Percentiles rank a stretch among this genome's conserved stretches.
phyloP scores from a whole-genome alignment of 768 basidiomycete species.

The Clitopilus hobsonii region DNA sequence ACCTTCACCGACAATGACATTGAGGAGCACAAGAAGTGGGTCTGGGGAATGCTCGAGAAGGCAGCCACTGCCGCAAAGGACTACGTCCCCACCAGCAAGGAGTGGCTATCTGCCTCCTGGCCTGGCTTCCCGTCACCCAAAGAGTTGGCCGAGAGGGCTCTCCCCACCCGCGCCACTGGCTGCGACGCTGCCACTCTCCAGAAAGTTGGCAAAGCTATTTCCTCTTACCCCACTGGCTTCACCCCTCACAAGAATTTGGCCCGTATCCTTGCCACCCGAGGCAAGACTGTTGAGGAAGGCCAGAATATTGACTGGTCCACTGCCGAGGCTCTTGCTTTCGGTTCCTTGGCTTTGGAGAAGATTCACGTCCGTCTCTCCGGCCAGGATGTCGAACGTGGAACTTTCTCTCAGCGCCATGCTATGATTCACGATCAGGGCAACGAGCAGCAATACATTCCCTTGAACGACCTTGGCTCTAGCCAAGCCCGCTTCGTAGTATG shows the following conservation, averaged over 20 bases:
- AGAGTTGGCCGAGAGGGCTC: constrained; percentile 86
- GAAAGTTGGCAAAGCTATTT: constrained; percentile 83
- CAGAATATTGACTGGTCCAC: constrained; percentile 96
- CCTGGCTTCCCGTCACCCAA: constrained; percentile 97
- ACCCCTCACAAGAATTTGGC: constrained; percentile 88
- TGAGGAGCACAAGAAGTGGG: constrained; percentile 98
- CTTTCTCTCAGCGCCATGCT: constrained; percentile 97
- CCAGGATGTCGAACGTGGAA: constrained; percentile 98
- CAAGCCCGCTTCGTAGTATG: constrained; percentile 94
- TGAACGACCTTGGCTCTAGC: constrained; percentile 81
- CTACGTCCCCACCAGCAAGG: constrained; percentile 90
- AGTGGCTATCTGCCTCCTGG: constrained; percentile 98
- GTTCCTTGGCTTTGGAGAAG: constrained; percentile 87
- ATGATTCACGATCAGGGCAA: constrained; percentile 94
- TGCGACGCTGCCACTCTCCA: constrained; percentile 70
- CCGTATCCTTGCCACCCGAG: constrained; percentile 83
- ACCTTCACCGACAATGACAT: constrained; percentile 96
- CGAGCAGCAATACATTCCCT: constrained; percentile 84
- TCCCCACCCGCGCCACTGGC: constrained; percentile 90
- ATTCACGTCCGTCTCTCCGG: constrained; percentile 94
- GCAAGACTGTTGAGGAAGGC: constrained; percentile 89
- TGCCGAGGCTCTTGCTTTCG: constrained; percentile 95
- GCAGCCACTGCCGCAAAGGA: constrained; percentile 92
- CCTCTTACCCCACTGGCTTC: constrained; percentile 82
- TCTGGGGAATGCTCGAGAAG: constrained; percentile 98